phyloP scores from a whole-genome alignment of 345 rosid genomes.

The Balakata baccata region DNA sequence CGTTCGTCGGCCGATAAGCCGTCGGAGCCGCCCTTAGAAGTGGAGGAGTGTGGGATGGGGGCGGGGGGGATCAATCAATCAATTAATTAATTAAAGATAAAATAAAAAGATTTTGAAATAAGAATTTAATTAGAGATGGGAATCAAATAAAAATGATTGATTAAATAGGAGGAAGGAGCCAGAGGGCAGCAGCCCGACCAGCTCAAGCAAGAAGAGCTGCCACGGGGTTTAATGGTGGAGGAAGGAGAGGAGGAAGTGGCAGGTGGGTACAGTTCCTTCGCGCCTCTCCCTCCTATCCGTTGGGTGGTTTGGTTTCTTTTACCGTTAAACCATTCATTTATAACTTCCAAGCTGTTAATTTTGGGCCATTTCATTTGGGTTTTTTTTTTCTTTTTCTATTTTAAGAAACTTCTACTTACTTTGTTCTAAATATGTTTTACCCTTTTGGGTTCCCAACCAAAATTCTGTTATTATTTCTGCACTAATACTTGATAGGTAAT shows the following conservation, averaged over 20 bases:
- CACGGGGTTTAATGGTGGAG: slow-evolving; percentile 15
- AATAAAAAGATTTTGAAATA: background rate
- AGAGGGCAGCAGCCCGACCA: slow-evolving; percentile 1
- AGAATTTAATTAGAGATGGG: background rate
- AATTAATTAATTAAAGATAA: background rate
- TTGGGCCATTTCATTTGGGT: slow-evolving; percentile 9
- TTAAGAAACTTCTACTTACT: background rate
- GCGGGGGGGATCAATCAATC: background rate
- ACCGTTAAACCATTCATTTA: slow-evolving; percentile 16
- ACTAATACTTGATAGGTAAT: no score
- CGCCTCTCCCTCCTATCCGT: slow-evolving; percentile 17
- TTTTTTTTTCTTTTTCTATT: slow-evolving; percentile 7
- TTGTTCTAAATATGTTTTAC: background rate
- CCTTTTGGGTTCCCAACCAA: background rate
- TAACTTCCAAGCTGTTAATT: slow-evolving; percentile 15
- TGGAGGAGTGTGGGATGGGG: background rate
- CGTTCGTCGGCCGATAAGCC: background rate
- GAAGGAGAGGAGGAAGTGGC: background rate
- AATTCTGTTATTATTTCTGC: background rate
- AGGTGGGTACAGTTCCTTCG: background rate
- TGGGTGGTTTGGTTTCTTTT: background rate
- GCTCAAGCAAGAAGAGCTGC: background rate
- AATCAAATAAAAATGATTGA: background rate
- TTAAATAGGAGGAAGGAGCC: background rate
- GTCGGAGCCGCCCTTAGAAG: background rate